A percentile compares a stretch with the other conserved stretches of the same genome.
Conservation (phyloP, 1,284 basidiomycete genomes). For the Marasmius oreades region DNA sequence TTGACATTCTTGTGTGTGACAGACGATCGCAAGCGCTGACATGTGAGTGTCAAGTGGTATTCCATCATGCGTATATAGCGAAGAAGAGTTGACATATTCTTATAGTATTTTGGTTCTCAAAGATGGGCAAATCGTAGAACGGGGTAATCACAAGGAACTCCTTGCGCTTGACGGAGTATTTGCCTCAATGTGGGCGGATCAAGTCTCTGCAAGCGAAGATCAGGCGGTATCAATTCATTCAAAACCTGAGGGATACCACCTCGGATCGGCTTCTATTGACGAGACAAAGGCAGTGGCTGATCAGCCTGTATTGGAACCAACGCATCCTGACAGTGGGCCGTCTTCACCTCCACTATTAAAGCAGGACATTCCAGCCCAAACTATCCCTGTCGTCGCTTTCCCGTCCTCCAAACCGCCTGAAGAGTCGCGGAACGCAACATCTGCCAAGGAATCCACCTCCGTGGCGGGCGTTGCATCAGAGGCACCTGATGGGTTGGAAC, state of each 20-base stretch:
- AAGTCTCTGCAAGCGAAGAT: constrained; percentile 59
- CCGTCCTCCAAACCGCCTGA: constrained; percentile 30
- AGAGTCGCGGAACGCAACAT: not conserved
- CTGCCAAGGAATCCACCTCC: not conserved
- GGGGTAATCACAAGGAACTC: constrained; percentile 73
- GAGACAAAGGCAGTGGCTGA: not conserved
- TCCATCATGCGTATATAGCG: constrained; percentile 4
- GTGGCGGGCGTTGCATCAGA: not conserved
- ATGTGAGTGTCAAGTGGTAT: constrained; percentile 41
- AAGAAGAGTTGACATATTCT: constrained; percentile 1
- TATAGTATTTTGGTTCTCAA: constrained; percentile 77
- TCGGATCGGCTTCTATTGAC: constrained; percentile 19
- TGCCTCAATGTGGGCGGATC: constrained; percentile 80
- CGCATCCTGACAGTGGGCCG: not conserved
- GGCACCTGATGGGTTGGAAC: constrained; percentile 23
- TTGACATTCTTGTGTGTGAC: constrained; percentile 19
- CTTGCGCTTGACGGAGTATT: constrained; percentile 67
- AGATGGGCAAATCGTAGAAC: constrained; percentile 78
- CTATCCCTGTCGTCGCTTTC: constrained; percentile 35
- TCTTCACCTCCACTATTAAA: constrained; percentile 11
- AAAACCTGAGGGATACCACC: constrained; percentile 43
- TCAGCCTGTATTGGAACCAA: constrained; percentile 1
- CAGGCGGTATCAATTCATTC: constrained; percentile 29
- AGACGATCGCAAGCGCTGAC: constrained; percentile 78
- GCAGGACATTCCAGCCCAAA: constrained; percentile 6